These are phyloP conservation scores for Amylocystis lapponica DNA, from an alignment of 768 basidiomycete genomes.

Conservation along the genomic window DNA sequence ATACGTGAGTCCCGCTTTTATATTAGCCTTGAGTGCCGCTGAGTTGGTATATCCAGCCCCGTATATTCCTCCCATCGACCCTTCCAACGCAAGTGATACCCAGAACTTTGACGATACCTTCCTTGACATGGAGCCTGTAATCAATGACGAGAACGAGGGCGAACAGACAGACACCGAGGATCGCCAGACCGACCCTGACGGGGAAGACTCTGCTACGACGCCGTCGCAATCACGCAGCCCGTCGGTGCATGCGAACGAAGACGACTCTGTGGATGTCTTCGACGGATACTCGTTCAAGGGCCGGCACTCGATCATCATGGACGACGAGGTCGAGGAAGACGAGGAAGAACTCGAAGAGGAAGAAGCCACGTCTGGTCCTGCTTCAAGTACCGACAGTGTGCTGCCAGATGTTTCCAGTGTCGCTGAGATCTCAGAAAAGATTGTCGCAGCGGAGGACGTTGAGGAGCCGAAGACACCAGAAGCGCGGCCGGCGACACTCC, in stretches of 20 bases:
- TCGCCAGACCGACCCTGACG: constrained; percentile 68
- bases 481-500: constrained; percentile 41
- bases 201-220: constrained; percentile 71
- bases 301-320: constrained; percentile 71
- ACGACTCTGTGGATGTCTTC: constrained; percentile 71
- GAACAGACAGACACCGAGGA: constrained; percentile 65
- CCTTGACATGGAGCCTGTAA: constrained; percentile 90
- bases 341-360: constrained; percentile 40
- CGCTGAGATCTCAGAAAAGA: constrained; percentile 22
- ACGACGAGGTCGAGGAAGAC: constrained; percentile 63
- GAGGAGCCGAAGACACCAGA: constrained; percentile 74
- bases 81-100: constrained; percentile 89
- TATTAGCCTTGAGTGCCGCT: constrained; percentile 1
- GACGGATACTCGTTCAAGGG: constrained; percentile 95
- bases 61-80: constrained; percentile 89
- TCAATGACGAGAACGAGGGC: constrained; percentile 64
- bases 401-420: constrained; percentile 9
- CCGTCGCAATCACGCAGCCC: constrained; percentile 78
- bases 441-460: constrained; percentile 25
- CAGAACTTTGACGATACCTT: constrained; percentile 98
- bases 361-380: constrained; percentile 12
- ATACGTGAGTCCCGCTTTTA: constrained; percentile 57
- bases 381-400: constrained; percentile 16
- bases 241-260: constrained; percentile 46
- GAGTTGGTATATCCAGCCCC: constrained; percentile 31